These are phyloP conservation scores for Volvariella volvacea DNA, from an alignment of 1,284 basidiomycete genomes.

Conservation along the genomic window DNA sequence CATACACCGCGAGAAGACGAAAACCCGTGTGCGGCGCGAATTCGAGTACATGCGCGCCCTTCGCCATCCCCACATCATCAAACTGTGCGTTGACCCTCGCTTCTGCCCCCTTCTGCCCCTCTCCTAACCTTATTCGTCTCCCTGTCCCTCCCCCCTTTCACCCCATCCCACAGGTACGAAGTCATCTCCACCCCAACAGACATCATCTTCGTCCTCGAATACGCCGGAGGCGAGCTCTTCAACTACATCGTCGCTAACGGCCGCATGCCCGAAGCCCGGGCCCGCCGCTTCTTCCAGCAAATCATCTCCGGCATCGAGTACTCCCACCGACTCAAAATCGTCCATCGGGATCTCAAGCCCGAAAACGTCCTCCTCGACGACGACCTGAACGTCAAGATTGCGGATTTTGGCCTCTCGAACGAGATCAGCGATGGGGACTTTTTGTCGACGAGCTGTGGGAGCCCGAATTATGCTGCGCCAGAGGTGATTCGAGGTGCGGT, in stretches of 20 bases:
- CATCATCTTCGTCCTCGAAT: slow-evolving; percentile 96
- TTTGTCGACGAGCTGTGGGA: slow-evolving; percentile 90
- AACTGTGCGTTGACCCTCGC: slow-evolving; percentile 71
- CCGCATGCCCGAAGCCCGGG: slow-evolving; percentile 79
- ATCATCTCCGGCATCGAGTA: slow-evolving; percentile 95
- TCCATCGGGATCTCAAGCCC: slow-evolving; percentile 93
- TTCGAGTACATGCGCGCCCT: slow-evolving; percentile 93
- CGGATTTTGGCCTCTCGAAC: slow-evolving; percentile 92
- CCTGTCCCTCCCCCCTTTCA: slow-evolving; percentile 4
- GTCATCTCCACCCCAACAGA: slow-evolving; percentile 91
- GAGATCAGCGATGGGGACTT: slow-evolving; percentile 95
- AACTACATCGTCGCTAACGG: slow-evolving; percentile 92
- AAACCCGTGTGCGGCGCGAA: slow-evolving; percentile 88
- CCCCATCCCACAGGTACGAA: slow-evolving; percentile 66
- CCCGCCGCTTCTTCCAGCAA: slow-evolving; percentile 92
- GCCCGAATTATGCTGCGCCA: slow-evolving; percentile 94
- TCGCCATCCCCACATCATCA: slow-evolving; percentile 92
- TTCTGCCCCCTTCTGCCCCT: slow-evolving; percentile 8
- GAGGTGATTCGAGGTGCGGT: slow-evolving; percentile 91
- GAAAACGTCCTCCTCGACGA: slow-evolving; percentile 83
- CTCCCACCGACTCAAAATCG: slow-evolving; percentile 90
- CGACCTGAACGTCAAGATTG: slow-evolving; percentile 87
- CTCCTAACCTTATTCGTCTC: slow-evolving; percentile 6
- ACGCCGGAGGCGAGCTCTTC: slow-evolving; percentile 89
- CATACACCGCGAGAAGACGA: slow-evolving; percentile 88